Base-by-base conservation (phyloP, 108 stramenopile species). In the Nitzschia inconspicua region DNA sequence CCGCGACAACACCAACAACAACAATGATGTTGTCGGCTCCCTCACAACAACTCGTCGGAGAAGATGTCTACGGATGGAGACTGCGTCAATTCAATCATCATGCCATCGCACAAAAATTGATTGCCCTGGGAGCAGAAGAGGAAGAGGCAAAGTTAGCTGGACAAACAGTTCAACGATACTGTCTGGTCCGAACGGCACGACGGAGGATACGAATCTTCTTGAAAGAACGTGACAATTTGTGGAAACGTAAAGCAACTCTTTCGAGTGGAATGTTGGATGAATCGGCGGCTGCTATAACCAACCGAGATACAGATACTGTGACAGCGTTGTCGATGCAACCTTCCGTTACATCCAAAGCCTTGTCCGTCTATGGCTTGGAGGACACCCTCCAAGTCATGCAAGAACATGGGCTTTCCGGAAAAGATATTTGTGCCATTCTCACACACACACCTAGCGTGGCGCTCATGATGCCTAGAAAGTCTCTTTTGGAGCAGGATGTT, bases 361-460 rank as follows among this genome's bases (percentile, higher is more conserved):
- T n/a, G n/a, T n/a, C n/a, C n/a, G n/a, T n/a, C n/a, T 75, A 71
- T 67, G 66, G 71, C 30, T 73, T 88, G 29, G 66, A 75, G 24
- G 80, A 71, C 32, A 69, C 81, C 2, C 41, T 89, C 0, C 47
- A 46, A 0, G 62, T 85, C 28, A 58, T 89, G 70, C 51, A 59
- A 31, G 85, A 80, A 35, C 63, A 71, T 48, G 85, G 88, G 0
- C 44, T 90, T 36, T 84, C 83, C 4, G 78, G 78, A 5, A 76
- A 50, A 7, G 88, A 90, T 53, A 62, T 86, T 43, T 72, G 78
- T 30, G 70, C 81, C 16, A 71, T 86, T 7, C 56, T 90, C 7
- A 66, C 72, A 9, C 88, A 90, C 63, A 86, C 79, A 4, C 88
- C 88, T 0, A 80, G 79, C 50, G 44, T 90, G 39, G 79, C 78